Percentiles rank a stretch among this genome's conserved stretches.
Evolutionary conservation across 306 rosid genomes (phyloP).

Genomic region (Castanea crenata): DNA sequence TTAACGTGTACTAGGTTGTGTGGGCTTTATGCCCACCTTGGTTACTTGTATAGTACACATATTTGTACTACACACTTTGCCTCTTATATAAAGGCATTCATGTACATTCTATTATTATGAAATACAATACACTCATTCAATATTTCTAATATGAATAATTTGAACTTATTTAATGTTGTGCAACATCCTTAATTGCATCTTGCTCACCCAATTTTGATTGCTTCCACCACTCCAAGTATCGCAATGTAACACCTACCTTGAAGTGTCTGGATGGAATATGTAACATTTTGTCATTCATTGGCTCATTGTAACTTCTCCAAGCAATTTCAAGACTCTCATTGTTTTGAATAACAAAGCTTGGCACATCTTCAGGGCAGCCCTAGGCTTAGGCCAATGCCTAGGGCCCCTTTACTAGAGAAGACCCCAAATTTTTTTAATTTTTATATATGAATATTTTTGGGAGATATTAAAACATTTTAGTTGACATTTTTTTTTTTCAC

Average conservation of each 20-base stretch:
- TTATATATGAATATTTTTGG: too few species aligned
- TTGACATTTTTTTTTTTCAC: too few species aligned
- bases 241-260: slow-evolving; percentile 21
- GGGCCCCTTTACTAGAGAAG: too few species aligned
- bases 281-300: background rate
- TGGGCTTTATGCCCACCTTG: too few species aligned
- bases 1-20: too few species aligned
- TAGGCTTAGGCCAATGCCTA: slow-evolving; percentile 2
- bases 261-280: slow-evolving; percentile 8
- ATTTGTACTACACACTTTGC: too few species aligned
- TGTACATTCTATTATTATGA: too few species aligned
- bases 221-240: background rate
- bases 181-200: background rate
- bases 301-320: slow-evolving; percentile 13
- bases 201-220: background rate
- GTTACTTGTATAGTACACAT: too few species aligned
- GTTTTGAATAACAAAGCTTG: slow-evolving; percentile 14
- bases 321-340: background rate
- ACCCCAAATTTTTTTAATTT: too few species aligned
- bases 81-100: too few species aligned
- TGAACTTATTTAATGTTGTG: background rate
- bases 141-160: background rate
- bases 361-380: slow-evolving; percentile 47
- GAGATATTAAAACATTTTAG: too few species aligned
- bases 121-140: too few species aligned